A percentile compares a stretch with the other conserved stretches of the same genome.
Conservation (phyloP, 108 stramenopile genomes). For the Hondaea fermentalgiana region DNA sequence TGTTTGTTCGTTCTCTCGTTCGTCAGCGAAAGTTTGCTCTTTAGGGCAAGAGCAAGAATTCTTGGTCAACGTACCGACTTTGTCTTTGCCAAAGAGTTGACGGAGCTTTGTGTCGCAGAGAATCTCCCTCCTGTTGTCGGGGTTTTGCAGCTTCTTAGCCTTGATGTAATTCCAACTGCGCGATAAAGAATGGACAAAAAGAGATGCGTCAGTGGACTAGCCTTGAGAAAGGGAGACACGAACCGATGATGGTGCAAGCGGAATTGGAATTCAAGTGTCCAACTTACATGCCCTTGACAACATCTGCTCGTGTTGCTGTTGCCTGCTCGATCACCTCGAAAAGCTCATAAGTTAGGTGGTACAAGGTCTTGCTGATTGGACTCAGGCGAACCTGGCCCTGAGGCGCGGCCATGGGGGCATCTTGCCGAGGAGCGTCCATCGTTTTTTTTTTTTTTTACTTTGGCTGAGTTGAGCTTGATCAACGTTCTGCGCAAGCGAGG, state of each 20-base stretch:
- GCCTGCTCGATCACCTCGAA: neutral
- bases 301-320: neutral
- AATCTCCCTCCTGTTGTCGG: neutral
- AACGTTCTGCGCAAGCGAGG: no score
- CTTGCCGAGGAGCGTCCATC: no score
- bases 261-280: neutral
- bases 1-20: no score
- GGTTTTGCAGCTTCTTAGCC: neutral
- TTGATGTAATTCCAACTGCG: neutral
- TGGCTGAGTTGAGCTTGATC: no score
- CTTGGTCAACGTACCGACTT: neutral
- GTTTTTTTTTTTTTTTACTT: no score
- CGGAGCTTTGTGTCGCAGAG: neutral
- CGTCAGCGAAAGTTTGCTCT: neutral
- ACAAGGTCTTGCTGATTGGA: neutral
- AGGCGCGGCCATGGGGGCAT: neutral
- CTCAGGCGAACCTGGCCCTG: neutral
- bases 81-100: neutral
- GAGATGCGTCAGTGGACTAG: no score
- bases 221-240: neutral
- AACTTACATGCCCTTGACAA: neutral
- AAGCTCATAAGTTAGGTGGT: neutral
- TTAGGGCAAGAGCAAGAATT: neutral
- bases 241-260: neutral
- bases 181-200: no score